A percentile compares a stretch with the other conserved stretches of the same genome.
These are phyloP conservation scores for Uronychia setigera DNA, from an alignment of 73 alveolate genomes.

Conservation along the genomic window DNA sequence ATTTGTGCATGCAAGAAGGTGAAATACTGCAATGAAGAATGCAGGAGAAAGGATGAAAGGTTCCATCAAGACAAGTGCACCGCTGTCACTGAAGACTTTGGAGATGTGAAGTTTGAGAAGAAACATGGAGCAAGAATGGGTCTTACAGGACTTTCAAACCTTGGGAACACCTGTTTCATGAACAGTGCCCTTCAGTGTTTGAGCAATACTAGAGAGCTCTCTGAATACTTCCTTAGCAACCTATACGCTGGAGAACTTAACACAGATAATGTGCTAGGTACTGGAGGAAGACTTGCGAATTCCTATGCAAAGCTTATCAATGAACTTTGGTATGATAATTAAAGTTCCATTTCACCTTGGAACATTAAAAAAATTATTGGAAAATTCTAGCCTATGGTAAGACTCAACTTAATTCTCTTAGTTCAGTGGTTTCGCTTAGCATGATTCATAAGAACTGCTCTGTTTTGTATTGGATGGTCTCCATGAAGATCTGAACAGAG, in stretches of 20 bases:
- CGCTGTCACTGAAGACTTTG: not conserved
- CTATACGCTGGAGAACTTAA: constrained; percentile 51
- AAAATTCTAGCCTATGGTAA: constrained; percentile 24
- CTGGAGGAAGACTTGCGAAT: constrained; percentile 74
- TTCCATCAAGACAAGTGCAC: not conserved
- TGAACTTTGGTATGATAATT: constrained; percentile 61
- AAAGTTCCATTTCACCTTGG: constrained; percentile 58
- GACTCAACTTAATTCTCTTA: constrained; percentile 3
- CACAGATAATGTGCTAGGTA: constrained; percentile 65
- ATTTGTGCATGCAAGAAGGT: constrained; percentile 1
- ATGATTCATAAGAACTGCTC: constrained; percentile 85
- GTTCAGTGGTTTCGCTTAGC: constrained; percentile 77
- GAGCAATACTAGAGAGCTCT: constrained; percentile 72
- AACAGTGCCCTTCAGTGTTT: constrained; percentile 82
- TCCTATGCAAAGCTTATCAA: constrained; percentile 62
- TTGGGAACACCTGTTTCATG: constrained; percentile 90
- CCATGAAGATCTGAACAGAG: constrained; percentile 81
- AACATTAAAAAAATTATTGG: constrained; percentile 62
- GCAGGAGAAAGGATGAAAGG: not conserved
- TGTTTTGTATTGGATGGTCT: constrained; percentile 70
- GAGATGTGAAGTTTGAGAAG: not conserved
- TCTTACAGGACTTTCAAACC: constrained; percentile 69
- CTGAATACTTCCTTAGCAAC: constrained; percentile 68
- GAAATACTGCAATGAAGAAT: constrained; percentile 12
- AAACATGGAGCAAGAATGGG: constrained; percentile 64